A percentile compares a stretch with the other conserved stretches of the same genome.
Evolutionary conservation across 177 flowering plant genomes (phyloP).

Genomic region (Telopea speciosissima): DNA sequence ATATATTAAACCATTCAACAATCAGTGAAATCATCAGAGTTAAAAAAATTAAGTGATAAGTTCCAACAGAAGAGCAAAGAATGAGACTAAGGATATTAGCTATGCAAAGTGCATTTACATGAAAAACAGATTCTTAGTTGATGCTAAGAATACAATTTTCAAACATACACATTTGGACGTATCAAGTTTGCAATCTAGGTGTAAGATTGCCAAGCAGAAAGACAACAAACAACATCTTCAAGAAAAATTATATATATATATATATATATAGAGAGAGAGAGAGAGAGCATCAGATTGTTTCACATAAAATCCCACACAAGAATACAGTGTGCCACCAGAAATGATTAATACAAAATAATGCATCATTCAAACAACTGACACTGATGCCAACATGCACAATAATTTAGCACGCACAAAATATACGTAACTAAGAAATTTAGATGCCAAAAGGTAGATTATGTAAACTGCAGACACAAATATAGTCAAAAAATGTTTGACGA

Average conservation of each 20-base stretch:
- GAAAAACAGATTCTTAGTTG: background rate
- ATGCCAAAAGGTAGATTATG: background rate
- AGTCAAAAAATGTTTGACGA: too few species aligned
- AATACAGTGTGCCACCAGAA: background rate
- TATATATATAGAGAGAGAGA: too few species aligned
- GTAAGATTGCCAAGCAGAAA: slow-evolving; percentile 1
- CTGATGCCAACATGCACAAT: background rate
- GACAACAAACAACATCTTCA: too few species aligned
- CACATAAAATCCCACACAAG: background rate
- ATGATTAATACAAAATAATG: background rate
- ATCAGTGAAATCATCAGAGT: background rate
- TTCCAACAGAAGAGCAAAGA: background rate
- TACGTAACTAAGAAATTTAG: background rate
- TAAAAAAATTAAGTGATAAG: background rate
- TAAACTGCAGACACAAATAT: background rate
- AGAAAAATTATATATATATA: too few species aligned
- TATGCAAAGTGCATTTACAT: too few species aligned
- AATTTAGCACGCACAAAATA: background rate
- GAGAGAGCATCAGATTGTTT: background rate
- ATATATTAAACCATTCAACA: background rate
- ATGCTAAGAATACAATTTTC: background rate
- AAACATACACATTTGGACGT: background rate
- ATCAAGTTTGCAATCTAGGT: background rate
- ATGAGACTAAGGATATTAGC: background rate
- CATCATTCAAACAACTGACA: background rate